phyloP scores from a whole-genome alignment of 2,329 filamentous ascomycete species.

The Podosphaera fusca region DNA sequence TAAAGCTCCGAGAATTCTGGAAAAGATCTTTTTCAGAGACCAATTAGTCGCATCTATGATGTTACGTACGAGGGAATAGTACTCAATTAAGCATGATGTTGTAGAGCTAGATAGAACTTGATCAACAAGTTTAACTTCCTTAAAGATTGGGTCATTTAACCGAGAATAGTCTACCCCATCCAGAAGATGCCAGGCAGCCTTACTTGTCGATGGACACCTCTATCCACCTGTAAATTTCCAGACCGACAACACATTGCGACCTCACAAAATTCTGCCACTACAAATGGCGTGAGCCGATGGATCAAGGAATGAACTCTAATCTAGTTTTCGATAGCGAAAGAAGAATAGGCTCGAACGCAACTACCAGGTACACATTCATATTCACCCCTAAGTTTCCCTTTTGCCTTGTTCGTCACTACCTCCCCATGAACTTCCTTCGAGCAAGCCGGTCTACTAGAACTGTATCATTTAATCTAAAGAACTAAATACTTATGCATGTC shows the following conservation, averaged over 20 bases:
- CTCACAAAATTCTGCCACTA: slow-evolving; percentile 4
- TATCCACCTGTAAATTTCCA: neutral
- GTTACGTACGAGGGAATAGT: too few species aligned
- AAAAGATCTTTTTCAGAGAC: too few species aligned
- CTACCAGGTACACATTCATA: slow-evolving; percentile 7
- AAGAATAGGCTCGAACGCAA: slow-evolving; percentile 5
- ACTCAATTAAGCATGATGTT: too few species aligned
- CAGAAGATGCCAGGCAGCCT: neutral
- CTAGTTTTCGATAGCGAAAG: slow-evolving; percentile 7
- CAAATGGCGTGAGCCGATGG: slow-evolving; percentile 11
- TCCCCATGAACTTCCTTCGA: slow-evolving; percentile 3
- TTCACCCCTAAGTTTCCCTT: slow-evolving; percentile 3
- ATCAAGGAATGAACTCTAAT: slow-evolving; percentile 10
- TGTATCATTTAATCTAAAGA: slow-evolving; percentile 2
- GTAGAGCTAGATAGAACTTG: too few species aligned
- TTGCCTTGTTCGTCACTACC: slow-evolving; percentile 2
- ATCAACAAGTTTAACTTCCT: neutral
- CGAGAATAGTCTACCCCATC: neutral
- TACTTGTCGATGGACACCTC: neutral
- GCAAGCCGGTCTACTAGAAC: slow-evolving; percentile 1
- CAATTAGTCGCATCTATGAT: too few species aligned
- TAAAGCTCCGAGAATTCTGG: too few species aligned
- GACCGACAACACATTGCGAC: neutral
- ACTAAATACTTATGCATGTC: slow-evolving; percentile 7
- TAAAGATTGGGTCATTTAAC: neutral